Evolutionary conservation across 2,329 filamentous ascomycete species (phyloP), one percentile per base, ranked within the genome.

Genomic region (Aureobasidium zeae): DNA sequence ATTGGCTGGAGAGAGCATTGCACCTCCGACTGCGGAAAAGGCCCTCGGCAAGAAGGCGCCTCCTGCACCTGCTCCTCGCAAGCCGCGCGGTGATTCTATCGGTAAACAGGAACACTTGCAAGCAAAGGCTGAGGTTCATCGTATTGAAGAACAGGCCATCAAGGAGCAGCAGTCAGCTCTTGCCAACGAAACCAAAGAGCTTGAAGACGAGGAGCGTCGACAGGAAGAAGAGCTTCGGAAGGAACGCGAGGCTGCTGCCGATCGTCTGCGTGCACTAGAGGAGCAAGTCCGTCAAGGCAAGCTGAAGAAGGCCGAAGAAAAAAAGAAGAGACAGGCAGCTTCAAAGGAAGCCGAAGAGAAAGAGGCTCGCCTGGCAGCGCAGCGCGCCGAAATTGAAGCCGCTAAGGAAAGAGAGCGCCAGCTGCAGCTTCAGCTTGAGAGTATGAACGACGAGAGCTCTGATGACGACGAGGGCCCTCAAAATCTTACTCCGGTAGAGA

Each of bases 241-340:
- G 52, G 87, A 95, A 64, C 82, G 82, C 43, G 77, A 87, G 55
- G 86, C 83, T 42, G 80, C 88, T 29, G 79, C 83, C 54, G 83
- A 84, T 50, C 86, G 88, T 38, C 74, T 96, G 17, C 86, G 80
- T 59, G 87, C 86, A 12, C 76, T 98, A 7, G 88, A 98, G 63
- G 87, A 96, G 60, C 87, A 95, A 63, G 87, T 96, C 41, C 81
- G 81, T 50, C 85, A 88, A 59, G 86, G 88, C 56, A 98, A 96
- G 68, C 68, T 96, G 41, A 89, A 86, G 71, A 96, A 94, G 65
- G 84, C 93, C 53, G 91, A 98, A 62, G 91, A 95, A 67, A 95
- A 94, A 71, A 85, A 81, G 50, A 82, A 77, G 55, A 91, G 87
- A 70, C 88, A 94, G 67, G 89, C 86, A 16, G 87, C 87, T 8